Conservation (phyloP, 257 asterid species). For the Solanum appendiculatum region DNA sequence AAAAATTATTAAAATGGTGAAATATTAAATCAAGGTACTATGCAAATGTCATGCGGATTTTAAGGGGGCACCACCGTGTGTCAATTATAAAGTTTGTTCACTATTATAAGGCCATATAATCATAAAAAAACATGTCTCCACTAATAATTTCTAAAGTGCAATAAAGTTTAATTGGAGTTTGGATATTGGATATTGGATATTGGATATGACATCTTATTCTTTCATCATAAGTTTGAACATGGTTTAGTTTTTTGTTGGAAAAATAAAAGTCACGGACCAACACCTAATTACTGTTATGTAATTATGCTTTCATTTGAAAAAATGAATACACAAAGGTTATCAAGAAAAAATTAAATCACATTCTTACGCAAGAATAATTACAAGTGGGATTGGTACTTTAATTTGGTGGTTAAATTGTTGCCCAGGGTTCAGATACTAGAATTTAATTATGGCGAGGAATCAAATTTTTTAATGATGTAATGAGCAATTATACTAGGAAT, state of each 20-base stretch:
- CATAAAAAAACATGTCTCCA: not conserved
- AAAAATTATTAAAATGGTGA: not conserved
- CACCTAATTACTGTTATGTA: not conserved
- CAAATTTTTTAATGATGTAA: not conserved
- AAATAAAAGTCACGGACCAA: not conserved
- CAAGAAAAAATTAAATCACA: not conserved
- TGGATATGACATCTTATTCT: not conserved
- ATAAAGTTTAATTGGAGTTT: not conserved
- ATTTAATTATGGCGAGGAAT: not conserved
- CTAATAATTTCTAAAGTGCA: not conserved
- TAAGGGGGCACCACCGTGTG: constrained; percentile 3
- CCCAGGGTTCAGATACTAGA: not conserved
- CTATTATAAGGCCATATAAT: not conserved
- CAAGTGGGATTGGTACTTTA: not conserved
- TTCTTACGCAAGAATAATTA: not conserved
- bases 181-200: not conserved
- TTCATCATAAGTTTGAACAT: not conserved
- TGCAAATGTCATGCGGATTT: not conserved
- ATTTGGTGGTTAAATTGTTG: not conserved
- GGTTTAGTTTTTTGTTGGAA: not conserved
- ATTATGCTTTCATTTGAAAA: not conserved
- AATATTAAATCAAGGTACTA: not conserved
- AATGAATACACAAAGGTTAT: not conserved
- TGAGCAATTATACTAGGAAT: not conserved
- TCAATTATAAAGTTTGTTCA: not conserved